A percentile compares a stretch with the other conserved stretches of the same genome.
These are phyloP conservation scores for Waltergamsia citrina DNA, from an alignment of 2,329 filamentous ascomycete genomes.

Conservation along the genomic window DNA sequence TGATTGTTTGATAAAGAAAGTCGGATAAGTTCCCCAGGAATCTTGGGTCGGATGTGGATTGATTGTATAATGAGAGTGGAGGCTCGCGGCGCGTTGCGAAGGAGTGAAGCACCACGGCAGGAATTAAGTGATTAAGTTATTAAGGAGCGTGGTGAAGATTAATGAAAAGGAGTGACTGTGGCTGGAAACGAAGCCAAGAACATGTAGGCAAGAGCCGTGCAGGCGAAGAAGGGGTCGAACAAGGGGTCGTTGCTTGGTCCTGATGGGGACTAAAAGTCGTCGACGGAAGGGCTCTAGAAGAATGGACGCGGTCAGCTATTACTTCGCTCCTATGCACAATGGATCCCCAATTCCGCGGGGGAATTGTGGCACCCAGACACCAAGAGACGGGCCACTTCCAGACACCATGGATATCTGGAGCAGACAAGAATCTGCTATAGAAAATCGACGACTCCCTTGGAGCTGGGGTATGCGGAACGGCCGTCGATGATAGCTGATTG, in stretches of 20 bases:
- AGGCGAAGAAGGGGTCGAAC: slow-evolving; percentile 30
- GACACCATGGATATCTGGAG: no score
- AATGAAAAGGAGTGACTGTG: slow-evolving; percentile 48
- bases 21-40: slow-evolving; percentile 43
- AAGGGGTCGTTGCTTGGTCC: slow-evolving; percentile 26
- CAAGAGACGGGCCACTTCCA: slow-evolving; percentile 9
- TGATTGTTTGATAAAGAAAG: slow-evolving; percentile 28
- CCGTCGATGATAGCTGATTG: slow-evolving; percentile 4
- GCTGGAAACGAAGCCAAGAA: slow-evolving; percentile 36
- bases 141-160: slow-evolving; percentile 43
- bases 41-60: slow-evolving; percentile 28
- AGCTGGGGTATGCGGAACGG: slow-evolving; percentile 4
- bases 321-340: slow-evolving; percentile 6
- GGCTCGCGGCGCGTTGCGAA: slow-evolving; percentile 14
- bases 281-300: slow-evolving; percentile 31
- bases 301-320: slow-evolving; percentile 20
- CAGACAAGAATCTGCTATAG: no score
- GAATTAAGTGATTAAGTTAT: slow-evolving; percentile 45
- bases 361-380: slow-evolving; percentile 4
- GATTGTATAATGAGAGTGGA: slow-evolving; percentile 28
- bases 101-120: slow-evolving; percentile 31
- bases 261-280: slow-evolving; percentile 24
- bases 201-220: slow-evolving; percentile 24
- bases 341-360: not conserved
- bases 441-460: slow-evolving; percentile 5